Percentiles rank a stretch among this genome's conserved stretches.
phyloP scores from a whole-genome alignment of 2,329 filamentous ascomycete species.

The Stagonosporopsis chrysanthemi region DNA sequence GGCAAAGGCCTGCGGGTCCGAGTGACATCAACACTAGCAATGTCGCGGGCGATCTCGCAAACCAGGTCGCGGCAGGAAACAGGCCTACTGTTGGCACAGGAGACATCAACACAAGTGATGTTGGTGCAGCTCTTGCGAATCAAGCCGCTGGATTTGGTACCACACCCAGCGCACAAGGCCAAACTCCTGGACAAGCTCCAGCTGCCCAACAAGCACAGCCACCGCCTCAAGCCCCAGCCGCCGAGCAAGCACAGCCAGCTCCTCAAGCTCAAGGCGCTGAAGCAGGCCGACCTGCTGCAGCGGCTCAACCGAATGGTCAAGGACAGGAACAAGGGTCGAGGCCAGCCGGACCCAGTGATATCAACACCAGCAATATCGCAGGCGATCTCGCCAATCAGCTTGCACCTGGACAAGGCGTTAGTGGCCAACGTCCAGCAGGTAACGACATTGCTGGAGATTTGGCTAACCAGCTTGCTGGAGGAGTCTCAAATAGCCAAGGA shows the following conservation, averaged over 20 bases:
- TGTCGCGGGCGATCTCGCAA: conserved; percentile 26
- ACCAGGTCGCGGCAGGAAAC: conserved; percentile 28
- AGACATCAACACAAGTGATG: conserved; percentile 17
- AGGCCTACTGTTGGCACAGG: conserved; percentile 16
- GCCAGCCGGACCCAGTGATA: conserved; percentile 13
- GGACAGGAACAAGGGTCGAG: conserved; percentile 8
- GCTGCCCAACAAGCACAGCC: conserved; percentile 9
- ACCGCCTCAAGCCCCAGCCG: not conserved
- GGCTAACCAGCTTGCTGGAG: conserved; percentile 16
- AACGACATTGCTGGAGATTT: conserved; percentile 14
- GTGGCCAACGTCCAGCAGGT: conserved; percentile 11
- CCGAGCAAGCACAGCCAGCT: not conserved
- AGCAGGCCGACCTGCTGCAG: conserved; percentile 4
- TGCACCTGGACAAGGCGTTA: conserved; percentile 18
- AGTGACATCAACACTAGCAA: conserved; percentile 21
- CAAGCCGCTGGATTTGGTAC: conserved; percentile 29
- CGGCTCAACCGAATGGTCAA: conserved; percentile 5
- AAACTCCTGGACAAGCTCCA: conserved; percentile 7
- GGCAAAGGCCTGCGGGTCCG: conserved; percentile 12
- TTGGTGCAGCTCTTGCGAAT: conserved; percentile 28
- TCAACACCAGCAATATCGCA: conserved; percentile 21
- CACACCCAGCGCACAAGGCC: conserved; percentile 16
- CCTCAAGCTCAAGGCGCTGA: conserved; percentile 2
- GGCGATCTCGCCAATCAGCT: conserved; percentile 32
- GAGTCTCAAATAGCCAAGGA: conserved; percentile 1